Evolutionary conservation across 2,329 filamentous ascomycete species (phyloP), one percentile per base, ranked within the genome.

Genomic region (Epichloe baconii): DNA sequence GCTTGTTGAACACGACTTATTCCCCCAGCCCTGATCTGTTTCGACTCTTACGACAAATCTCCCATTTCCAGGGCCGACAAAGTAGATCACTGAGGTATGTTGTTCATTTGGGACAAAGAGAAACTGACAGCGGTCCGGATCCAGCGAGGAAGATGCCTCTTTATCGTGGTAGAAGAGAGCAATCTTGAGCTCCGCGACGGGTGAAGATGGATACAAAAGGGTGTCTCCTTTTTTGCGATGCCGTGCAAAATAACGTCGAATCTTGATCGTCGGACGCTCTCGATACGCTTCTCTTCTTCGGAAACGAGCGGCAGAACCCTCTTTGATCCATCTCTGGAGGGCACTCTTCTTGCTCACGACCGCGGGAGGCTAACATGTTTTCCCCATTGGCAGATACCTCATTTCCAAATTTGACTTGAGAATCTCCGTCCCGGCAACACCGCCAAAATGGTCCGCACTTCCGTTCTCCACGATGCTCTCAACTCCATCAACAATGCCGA

Each of bases 401-500:
- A 79, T 72, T 73, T 79, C 73, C 68, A 62, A 59, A 50, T 64
- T 63, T 75, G 83, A 86, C 78, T 78, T 85, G 84, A 89, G 84
- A 88, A 88, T 88, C 85, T 88, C 79, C 68, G 62, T 64, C 55
- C 58, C 57, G 56, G 67, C 63, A 66, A 69, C 60, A 78, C 79
- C 82, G 83, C 71, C 82, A 96, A 86, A 72, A 98, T 98, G 91
- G 90, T 96, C 77, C 89, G 88, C 80, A 97, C 93, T 69, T 95
- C 89, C 73, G 93, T 97, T 70, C 90, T 98, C 76, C 94, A 97
- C 83, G 93, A 98, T 85, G 89, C 88, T 72, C 86, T 96, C 69
- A 95, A 95, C 75, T 80, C 83, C 80, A 97, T 98, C 86, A 98
- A 98, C 89, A 98, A 98, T 76, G 93, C 93, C 81, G 94, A 98